A percentile compares a stretch with the other conserved stretches of the same genome.
phyloP scores from a whole-genome alignment of 2,329 filamentous ascomycete species.

The Pseudocercospora eumusae region DNA sequence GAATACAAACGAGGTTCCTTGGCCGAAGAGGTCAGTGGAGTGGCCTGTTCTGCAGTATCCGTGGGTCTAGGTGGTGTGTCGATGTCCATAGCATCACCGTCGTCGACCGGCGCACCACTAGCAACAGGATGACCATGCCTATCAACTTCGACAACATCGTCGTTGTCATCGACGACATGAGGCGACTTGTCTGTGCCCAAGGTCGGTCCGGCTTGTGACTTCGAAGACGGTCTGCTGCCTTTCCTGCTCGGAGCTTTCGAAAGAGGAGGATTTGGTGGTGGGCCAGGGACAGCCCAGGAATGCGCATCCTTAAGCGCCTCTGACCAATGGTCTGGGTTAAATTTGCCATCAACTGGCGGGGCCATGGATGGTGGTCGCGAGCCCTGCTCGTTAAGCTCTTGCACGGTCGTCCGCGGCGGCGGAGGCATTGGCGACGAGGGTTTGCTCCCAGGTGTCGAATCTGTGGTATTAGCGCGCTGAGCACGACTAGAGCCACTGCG shows the following conservation, averaged over 20 bases:
- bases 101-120: conserved; percentile 12
- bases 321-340: conserved; percentile 47
- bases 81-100: conserved; percentile 52
- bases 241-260: conserved; percentile 37
- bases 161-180: conserved; percentile 38
- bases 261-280: conserved; percentile 33
- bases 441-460: conserved; percentile 20
- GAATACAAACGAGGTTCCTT: conserved; percentile 39
- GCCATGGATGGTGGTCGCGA: conserved; percentile 10
- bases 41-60: conserved; percentile 9
- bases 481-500: conserved; percentile 21
- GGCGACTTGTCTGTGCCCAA: conserved; percentile 29
- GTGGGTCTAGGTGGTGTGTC: conserved; percentile 41
- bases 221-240: conserved; percentile 27
- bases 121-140: conserved; percentile 9
- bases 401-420: neutral
- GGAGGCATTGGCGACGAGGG: conserved; percentile 20
- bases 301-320: conserved; percentile 48
- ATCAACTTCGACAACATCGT: conserved; percentile 29
- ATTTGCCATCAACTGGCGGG: conserved; percentile 35
- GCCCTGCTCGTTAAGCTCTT: conserved; percentile 6
- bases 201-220: conserved; percentile 15
- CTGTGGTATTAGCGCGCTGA: conserved; percentile 22
- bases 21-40: conserved; percentile 11
- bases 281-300: conserved; percentile 40